A percentile compares a stretch with the other conserved stretches of the same genome.
phyloP scores from a whole-genome alignment of 2,329 filamentous ascomycete species.

The Ceratocystis papillata region DNA sequence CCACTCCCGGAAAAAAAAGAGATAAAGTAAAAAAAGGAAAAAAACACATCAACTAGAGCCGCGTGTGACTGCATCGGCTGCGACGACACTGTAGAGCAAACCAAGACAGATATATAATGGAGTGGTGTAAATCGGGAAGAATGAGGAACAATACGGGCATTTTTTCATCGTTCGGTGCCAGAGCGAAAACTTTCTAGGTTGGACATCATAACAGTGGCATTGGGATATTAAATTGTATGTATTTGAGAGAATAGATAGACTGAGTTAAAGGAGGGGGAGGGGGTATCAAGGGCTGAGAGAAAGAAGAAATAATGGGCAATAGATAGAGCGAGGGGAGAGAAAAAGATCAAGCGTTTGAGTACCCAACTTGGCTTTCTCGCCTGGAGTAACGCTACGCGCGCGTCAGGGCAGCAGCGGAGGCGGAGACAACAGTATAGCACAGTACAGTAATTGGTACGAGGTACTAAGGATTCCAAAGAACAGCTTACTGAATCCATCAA shows the following conservation, averaged over 20 bases:
- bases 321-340: background rate
- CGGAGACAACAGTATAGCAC: background rate
- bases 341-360: background rate
- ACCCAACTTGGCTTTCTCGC: background rate
- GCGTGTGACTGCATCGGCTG: background rate
- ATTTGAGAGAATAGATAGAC: background rate
- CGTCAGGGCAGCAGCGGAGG: background rate
- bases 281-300: constrained; percentile 11
- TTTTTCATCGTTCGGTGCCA: no score
- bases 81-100: background rate
- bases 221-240: constrained; percentile 2
- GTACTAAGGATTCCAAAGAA: no score
- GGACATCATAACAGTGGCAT: no score
- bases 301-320: background rate
- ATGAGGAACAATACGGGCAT: background rate
- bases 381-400: background rate
- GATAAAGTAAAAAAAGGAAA: constrained; percentile 1
- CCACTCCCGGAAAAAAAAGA: constrained; percentile 1
- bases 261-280: background rate
- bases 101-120: background rate
- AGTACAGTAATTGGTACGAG: no score
- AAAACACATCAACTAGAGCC: background rate
- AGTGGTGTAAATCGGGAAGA: background rate
- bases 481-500: no score
- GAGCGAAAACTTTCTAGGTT: no score